Conservation (phyloP, 148 eudicot genomes). For the Diospyros lotus region DNA sequence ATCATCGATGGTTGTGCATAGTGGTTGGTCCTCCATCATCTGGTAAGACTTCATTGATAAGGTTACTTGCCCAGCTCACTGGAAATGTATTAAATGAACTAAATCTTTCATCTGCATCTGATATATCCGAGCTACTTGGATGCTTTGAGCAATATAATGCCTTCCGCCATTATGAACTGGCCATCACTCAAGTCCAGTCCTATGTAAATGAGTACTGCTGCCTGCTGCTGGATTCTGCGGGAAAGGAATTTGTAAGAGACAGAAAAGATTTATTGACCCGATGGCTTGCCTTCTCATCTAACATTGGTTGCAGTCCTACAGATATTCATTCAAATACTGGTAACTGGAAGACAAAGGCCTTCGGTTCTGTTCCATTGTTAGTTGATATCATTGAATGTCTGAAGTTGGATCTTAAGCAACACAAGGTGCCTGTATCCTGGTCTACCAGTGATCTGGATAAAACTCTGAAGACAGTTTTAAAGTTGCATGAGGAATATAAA, state of each 20-base stretch:
- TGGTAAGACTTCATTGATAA: constrained; percentile 80
- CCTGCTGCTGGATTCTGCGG: constrained; percentile 47
- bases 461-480: constrained; percentile 35
- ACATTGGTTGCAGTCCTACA: constrained; percentile 30
- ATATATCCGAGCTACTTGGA: constrained; percentile 90
- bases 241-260: constrained; percentile 33
- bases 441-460: constrained; percentile 50
- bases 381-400: constrained; percentile 59
- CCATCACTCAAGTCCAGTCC: constrained; percentile 48
- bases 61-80: constrained; percentile 78
- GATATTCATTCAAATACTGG: constrained; percentile 36
- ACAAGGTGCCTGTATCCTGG: constrained; percentile 51
- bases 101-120: constrained; percentile 91
- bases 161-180: constrained; percentile 60
- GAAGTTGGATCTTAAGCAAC: constrained; percentile 29
- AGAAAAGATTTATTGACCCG: constrained; percentile 40
- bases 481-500: constrained; percentile 47
- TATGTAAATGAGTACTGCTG: constrained; percentile 68
- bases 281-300: constrained; percentile 66
- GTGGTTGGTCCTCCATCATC: constrained; percentile 90
- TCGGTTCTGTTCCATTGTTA: constrained; percentile 40
- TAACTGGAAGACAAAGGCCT: constrained; percentile 33
- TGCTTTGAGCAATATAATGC: constrained; percentile 95
- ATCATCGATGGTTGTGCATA: constrained; percentile 82
- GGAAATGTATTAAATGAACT: constrained; percentile 84